Evolutionary conservation across 2,329 filamentous ascomycete species (phyloP).

Genomic region (Myotisia sp.): DNA sequence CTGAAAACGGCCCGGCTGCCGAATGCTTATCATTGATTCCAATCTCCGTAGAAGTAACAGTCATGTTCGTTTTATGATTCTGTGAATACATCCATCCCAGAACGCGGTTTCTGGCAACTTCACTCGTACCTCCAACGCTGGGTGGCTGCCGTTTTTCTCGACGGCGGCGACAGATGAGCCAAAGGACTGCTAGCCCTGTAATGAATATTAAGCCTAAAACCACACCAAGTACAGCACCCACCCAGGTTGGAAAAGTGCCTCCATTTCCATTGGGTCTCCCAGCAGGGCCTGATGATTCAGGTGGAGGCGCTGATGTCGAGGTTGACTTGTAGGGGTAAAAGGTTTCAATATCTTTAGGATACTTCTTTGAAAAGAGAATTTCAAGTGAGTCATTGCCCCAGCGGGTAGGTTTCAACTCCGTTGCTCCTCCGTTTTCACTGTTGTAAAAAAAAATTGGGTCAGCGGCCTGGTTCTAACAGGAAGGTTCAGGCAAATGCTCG

Average conservation of each 20-base stretch:
- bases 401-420: constrained; percentile 13
- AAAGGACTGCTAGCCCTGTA: constrained; percentile 36
- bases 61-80: constrained; percentile 10
- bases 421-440: constrained; percentile 23
- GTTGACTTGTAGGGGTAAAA: constrained; percentile 46
- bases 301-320: constrained; percentile 1
- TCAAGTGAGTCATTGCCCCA: constrained; percentile 40
- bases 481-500: constrained; percentile 2
- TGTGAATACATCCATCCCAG: constrained; percentile 38
- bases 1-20: constrained; percentile 8
- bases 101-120: constrained; percentile 34
- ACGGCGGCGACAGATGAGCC: constrained; percentile 37
- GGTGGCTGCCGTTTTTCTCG: constrained; percentile 30
- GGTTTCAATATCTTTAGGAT: constrained; percentile 40
- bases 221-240: constrained; percentile 48
- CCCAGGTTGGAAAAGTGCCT: constrained; percentile 39
- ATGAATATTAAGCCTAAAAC: constrained; percentile 46
- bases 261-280: constrained; percentile 14
- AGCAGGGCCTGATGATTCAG: constrained; percentile 13
- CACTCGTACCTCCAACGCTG: constrained; percentile 31
- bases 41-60: constrained; percentile 13
- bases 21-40: constrained; percentile 12
- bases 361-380: constrained; percentile 41
- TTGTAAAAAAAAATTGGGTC: constrained; percentile 2
- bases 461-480: too few relatives aligned